Base-by-base conservation (phyloP, 352 stramenopile species). In the Blastocystis sp. region DNA sequence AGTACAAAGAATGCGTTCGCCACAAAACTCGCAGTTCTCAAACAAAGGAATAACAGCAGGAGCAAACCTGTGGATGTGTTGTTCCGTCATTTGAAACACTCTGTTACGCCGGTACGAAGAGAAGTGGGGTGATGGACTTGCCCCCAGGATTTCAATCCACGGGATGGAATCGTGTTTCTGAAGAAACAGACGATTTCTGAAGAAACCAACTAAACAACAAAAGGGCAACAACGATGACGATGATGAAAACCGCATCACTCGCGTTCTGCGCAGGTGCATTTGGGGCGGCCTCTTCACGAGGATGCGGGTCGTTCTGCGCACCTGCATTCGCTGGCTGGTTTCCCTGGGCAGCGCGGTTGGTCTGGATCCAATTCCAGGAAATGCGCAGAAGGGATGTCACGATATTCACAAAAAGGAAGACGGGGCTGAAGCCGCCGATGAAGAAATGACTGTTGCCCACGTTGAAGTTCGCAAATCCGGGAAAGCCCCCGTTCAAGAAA, bases 11-110 rank as follows among this genome's bases (percentile, higher is more conserved):
- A 77, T 77, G 11, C 52, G 57, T 43, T 77, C 68, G n/a, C 68
- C 68, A 57, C 68, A 77, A n/a, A 77, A 77, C 38, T 77, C 68
- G 42, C 68, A 77, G 24, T 77, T 77, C 43, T 77, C 40, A 40
- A 77, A 77, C 43, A 77, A 40, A 6, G 68, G 68, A 43, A 77
- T 77, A 6, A 77, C 68, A 21, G 68, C 68, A 40, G 43, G 68
- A 10, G 68, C 28, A 21, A 77, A 77, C 3, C 43, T 9, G 28
- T 77, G 68, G 52, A 77, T 57, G 21, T 77, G 7, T 21, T 77
- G 68, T 21, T 77, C 68, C 60, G 68, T 10, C 68, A 77, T 77
- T 43, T n/a, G 6, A 62, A 38, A 61, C 17, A 14, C 6, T 14
- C 0, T 57, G 28, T 34, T 34, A 34, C 28, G 28, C 48, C 48